A percentile compares a stretch with the other conserved stretches of the same genome.
These are phyloP conservation scores for Pseudogymnoascus sp. DNA, from an alignment of 2,329 filamentous ascomycete species.

Conservation along the genomic window DNA sequence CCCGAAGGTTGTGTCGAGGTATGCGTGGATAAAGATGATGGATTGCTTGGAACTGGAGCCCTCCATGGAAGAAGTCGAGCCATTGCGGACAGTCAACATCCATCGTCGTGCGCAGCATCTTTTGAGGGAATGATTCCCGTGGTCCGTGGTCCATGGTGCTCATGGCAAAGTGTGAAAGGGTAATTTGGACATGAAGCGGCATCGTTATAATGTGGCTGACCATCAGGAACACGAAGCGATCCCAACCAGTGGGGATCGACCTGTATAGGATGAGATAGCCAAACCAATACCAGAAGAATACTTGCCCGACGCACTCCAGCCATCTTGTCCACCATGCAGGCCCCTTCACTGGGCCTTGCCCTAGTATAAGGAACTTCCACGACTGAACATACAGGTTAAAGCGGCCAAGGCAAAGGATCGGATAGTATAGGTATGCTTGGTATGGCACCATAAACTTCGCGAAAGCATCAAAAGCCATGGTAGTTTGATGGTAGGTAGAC, in stretches of 20 bases:
- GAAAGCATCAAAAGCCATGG: slow-evolving; percentile 70
- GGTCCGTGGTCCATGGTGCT: slow-evolving; percentile 79
- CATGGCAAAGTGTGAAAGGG: slow-evolving; percentile 88
- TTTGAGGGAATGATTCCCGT: slow-evolving; percentile 79
- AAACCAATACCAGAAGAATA: slow-evolving; percentile 81
- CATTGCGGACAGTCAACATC: slow-evolving; percentile 81
- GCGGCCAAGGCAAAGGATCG: slow-evolving; percentile 68
- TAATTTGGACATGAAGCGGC: slow-evolving; percentile 82
- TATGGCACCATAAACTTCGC: slow-evolving; percentile 62
- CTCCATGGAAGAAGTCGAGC: slow-evolving; percentile 85
- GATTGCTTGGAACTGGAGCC: slow-evolving; percentile 81
- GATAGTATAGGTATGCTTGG: slow-evolving; percentile 77
- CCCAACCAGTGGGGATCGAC: slow-evolving; percentile 58
- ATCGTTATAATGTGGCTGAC: slow-evolving; percentile 74
- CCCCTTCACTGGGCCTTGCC: slow-evolving; percentile 63
- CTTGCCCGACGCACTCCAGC: slow-evolving; percentile 66
- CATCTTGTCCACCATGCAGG: slow-evolving; percentile 76
- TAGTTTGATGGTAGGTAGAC: slow-evolving; percentile 74
- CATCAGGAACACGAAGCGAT: slow-evolving; percentile 65
- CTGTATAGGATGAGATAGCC: slow-evolving; percentile 74
- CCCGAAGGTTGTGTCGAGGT: slow-evolving; percentile 74
- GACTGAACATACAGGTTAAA: slow-evolving; percentile 82
- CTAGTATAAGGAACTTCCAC: slow-evolving; percentile 65
- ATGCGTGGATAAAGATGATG: slow-evolving; percentile 80
- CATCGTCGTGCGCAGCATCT: slow-evolving; percentile 89